Base-by-base conservation (phyloP, 805 yeast species). In the Sugiyamaella floridensis region DNA sequence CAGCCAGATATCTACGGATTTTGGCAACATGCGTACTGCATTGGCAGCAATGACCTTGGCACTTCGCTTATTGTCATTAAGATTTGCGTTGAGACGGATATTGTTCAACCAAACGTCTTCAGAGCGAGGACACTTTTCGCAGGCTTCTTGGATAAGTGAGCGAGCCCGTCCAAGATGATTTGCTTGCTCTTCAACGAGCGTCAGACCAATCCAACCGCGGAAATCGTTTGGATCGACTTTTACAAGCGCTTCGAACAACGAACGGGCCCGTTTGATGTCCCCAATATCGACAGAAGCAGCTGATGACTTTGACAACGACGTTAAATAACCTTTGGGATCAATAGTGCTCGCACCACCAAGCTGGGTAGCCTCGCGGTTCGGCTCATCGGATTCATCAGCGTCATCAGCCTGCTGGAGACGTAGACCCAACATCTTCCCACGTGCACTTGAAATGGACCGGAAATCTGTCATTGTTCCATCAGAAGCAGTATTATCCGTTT, bases 91-190 rank as follows among this genome's bases (percentile, higher is more conserved):
- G 11, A 90, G 68, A 46, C 87, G 74, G 5, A 92, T 71, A 62
- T 78, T 83, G 57, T 87, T 96, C 7, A 90, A 66, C 99, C 99
- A 92, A 0, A 89, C 72, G 11, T 80, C 85, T 54, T 83, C 95
- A 58, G 74, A 79, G 41, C 70, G 71, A 0, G 89, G 87, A 58
- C 90, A 81, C 43, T 71, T 71, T 4, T 70, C 72, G 61, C 96
- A 86, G 1, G 96, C 99, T 63, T 86, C 81, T n/a, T 73, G 73
- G 6, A 89, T 83, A 14, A 86, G 55, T 19, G 68, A 68, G 50
- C 77, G 76, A 0, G 98, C 97, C 12, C 67, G 67, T 4, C 69
- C 69, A 50, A 73, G 71, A 49, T 80, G 81, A 44, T 75, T 75
- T 1, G 83, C 84, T 45, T 76, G 77, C 58, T 80, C 85, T 63